Evolutionary conservation across 352 stramenopile species (phyloP), one percentile per base, ranked within the genome.

Genomic region (Pythium brachiatum): DNA sequence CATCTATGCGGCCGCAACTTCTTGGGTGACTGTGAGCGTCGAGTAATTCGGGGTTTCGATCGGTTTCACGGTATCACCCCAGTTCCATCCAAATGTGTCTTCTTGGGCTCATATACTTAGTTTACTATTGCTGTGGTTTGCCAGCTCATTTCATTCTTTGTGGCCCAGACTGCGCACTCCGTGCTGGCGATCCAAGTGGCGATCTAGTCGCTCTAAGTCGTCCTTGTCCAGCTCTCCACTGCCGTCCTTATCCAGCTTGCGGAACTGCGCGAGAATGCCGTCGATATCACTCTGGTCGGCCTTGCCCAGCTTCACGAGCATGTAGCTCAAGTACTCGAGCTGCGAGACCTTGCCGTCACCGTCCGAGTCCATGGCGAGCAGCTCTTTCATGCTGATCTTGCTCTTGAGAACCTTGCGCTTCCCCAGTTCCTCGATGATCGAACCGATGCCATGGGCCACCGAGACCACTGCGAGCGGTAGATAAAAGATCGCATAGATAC

Each of bases 401-500:
- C 72, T 78, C 53, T 84, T 86, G 72, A 88, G 78, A 26, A 86
- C 76, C 11, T 69, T 75, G 38, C 76, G 67, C 47, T 82, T 80
- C 29, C 76, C 79, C 23, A 88, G 39, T 46, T 86, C 79, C 34
- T 89, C 83, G 18, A 89, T 69, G n/a, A 87, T 69, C 16, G 79
- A 82, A 6, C 82, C 82, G 27, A 92, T 87, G 27, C 75, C 72
- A 27, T 89, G 79, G 3, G 79, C 82, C 11, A 92, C 78, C 7
- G 78, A 83, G 23, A 89, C 73, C 15, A 91, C 82, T 3, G 78
- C 72, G n/a, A 87, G 55, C 7, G 80, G 77, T 8, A 91, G 52
- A 56, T 96, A 97, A 29, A 97, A 80, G 31, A 98, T 91, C 41
- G 83, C 79, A 58, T 90, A 97, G 39, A 96, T 69, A 53, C 83